phyloP scores from a whole-genome alignment of 2,329 filamentous ascomycete genomes.

The Onygenales sp. region DNA sequence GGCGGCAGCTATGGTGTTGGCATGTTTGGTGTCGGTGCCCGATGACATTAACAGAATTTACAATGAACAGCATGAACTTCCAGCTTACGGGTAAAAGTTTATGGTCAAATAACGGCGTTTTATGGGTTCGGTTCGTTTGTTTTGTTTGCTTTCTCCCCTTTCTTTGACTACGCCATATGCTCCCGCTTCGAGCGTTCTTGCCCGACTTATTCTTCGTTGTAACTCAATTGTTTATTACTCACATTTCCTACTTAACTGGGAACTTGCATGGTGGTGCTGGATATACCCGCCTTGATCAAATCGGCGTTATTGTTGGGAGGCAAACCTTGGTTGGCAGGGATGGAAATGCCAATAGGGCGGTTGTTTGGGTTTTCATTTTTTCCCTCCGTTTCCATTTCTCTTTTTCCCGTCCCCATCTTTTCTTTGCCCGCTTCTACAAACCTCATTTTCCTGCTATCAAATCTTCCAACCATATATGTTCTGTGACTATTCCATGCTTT shows the following conservation, averaged over 20 bases:
- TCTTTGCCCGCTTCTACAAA: not conserved
- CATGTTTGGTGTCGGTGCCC: slow-evolving; percentile 36
- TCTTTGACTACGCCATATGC: slow-evolving; percentile 10
- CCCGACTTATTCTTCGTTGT: slow-evolving; percentile 6
- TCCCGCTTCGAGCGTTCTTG: slow-evolving; percentile 3
- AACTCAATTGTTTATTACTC: slow-evolving; percentile 18
- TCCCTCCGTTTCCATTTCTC: slow-evolving; percentile 6
- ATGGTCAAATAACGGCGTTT: slow-evolving; percentile 5
- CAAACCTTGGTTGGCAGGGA: not conserved
- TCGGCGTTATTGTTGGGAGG: slow-evolving; percentile 10
- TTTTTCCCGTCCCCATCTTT: not conserved
- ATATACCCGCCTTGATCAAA: slow-evolving; percentile 35
- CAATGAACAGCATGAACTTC: slow-evolving; percentile 11
- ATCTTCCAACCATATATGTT: not conserved
- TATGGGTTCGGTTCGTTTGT: not conserved
- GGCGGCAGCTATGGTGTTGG: slow-evolving; percentile 34
- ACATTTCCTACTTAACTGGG: slow-evolving; percentile 24
- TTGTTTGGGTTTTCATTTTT: slow-evolving; percentile 7
- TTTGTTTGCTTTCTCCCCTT: slow-evolving; percentile 7
- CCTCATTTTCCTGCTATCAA: not conserved
- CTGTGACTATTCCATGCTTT: not conserved
- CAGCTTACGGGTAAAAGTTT: slow-evolving; percentile 11
- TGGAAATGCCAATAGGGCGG: slow-evolving; percentile 1
- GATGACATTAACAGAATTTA: slow-evolving; percentile 20
- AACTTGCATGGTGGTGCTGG: slow-evolving; percentile 37